Base-by-base conservation (phyloP, 31 red algal species). In the Pterothamnion heteromorphum region DNA sequence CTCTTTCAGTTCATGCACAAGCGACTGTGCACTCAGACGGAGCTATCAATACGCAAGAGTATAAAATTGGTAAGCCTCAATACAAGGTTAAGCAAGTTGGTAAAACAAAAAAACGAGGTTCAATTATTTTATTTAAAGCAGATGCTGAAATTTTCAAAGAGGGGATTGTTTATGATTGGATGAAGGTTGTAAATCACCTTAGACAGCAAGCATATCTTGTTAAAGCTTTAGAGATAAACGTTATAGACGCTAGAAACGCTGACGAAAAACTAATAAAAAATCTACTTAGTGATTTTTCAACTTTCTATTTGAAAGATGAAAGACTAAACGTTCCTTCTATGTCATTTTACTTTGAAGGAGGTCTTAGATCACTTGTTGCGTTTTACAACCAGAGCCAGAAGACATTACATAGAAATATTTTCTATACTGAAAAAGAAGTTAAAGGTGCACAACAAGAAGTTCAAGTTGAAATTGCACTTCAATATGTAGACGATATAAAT, bases 381-480 rank as follows among this genome's bases (percentile, higher is more conserved):
- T 32, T 30, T 3, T 76, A 30, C 3, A 32, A 76, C 5, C 26
- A 26, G 5, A 76, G 72, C 30, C 23, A 26, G 3, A 26, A 76
- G 72, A 26, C 72, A 32, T 30, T 76, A 26, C 72, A 76, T 32
- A 41, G 38, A 41, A 32, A 30, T 30, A 76, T 76, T 76, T 26
- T 26, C 23, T 22, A 23, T 26, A 74, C 83, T 84, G 34, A 91
- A 44, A 37, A 44, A 36, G 30, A 36, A 80, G 38, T 41, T 41
- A 41, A 41, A 41, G 38, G 38, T 41, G 38, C 38, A 41, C 38
- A 41, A 3, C 38, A 41, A 41, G 84, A 84, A 30, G 72, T 76
- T 26, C 26, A 44, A 43, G 90, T 91, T 36, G 90, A 91, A 26
- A 38, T 91, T 43, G 90, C 90, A 26, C 22, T 84, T 22, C 71